Conservation (phyloP, 2,329 filamentous ascomycete genomes). For the Calonectria pauciramosa region DNA sequence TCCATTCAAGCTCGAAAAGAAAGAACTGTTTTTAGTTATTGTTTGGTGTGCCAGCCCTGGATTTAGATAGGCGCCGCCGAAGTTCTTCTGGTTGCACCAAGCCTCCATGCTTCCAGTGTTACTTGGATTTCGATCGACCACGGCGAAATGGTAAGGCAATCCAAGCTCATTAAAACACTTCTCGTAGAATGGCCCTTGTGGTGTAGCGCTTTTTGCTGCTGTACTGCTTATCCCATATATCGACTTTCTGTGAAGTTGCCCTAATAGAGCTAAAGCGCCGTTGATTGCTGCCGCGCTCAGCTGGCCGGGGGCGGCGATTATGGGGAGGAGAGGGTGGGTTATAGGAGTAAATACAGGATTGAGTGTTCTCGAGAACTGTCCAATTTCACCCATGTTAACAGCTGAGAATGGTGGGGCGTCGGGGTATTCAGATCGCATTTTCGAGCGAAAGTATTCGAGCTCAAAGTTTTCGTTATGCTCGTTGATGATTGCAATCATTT, state of each 20-base stretch:
- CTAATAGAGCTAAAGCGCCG: constrained; percentile 81
- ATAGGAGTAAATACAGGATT: constrained; percentile 92
- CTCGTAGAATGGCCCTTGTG: constrained; percentile 87
- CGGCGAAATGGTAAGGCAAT: constrained; percentile 85
- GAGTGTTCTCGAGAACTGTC: constrained; percentile 85
- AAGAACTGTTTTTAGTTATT: constrained; percentile 69
- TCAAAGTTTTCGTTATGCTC: constrained; percentile 91
- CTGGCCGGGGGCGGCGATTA: constrained; percentile 88
- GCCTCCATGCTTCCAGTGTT: constrained; percentile 77
- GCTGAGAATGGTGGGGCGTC: constrained; percentile 82
- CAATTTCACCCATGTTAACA: constrained; percentile 89
- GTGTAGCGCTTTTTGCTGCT: constrained; percentile 72
- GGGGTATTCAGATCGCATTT: constrained; percentile 77
- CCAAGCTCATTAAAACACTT: constrained; percentile 87
- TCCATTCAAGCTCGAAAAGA: constrained; percentile 65
- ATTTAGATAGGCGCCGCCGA: constrained; percentile 86
- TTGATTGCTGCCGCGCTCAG: constrained; percentile 90
- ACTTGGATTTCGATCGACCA: constrained; percentile 78
- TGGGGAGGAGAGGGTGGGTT: constrained; percentile 85
- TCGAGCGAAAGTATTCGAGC: constrained; percentile 88
- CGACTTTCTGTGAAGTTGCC: constrained; percentile 82
- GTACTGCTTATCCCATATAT: constrained; percentile 85
- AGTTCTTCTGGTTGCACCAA: constrained; percentile 79
- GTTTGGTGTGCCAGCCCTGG: constrained; percentile 75
- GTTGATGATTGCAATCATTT: constrained; percentile 89